Conservation (phyloP, 495 filamentous ascomycete species). For the Aspergillus conjunctus region DNA sequence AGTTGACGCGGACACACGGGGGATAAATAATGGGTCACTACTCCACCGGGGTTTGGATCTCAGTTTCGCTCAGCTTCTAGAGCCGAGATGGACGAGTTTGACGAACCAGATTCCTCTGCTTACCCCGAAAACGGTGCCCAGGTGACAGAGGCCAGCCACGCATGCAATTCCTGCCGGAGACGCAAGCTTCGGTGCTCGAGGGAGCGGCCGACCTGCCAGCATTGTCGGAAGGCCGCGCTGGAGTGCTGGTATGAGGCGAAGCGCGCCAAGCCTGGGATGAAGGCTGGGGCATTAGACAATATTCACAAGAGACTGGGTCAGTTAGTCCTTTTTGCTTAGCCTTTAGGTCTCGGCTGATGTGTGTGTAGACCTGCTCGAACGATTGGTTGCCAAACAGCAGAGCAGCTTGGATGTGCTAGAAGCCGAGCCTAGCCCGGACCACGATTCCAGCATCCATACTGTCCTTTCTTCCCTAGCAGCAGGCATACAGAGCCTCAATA, state of each 20-base stretch:
- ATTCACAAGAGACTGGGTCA: constrained; percentile 19
- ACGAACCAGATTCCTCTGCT: too few species aligned
- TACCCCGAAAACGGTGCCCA: too few species aligned
- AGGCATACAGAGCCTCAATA: not conserved
- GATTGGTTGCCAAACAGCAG: constrained; percentile 8
- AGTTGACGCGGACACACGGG: too few species aligned
- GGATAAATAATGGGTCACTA: too few species aligned
- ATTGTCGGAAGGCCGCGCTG: constrained; percentile 17
- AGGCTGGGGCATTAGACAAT: constrained; percentile 23
- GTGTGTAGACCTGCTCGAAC: constrained; percentile 15
- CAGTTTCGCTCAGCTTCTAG: too few species aligned
- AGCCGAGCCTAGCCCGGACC: constrained; percentile 8
- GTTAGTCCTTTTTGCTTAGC: too few species aligned
- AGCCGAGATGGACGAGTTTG: too few species aligned
- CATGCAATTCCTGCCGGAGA: constrained; percentile 26
- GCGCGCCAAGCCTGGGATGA: constrained; percentile 30
- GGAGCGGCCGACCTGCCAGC: constrained; percentile 21
- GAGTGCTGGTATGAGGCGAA: constrained; percentile 27
- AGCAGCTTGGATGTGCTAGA: constrained; percentile 23
- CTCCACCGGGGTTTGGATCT: too few species aligned
- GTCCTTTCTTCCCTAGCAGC: constrained; percentile 8
- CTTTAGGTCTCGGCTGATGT: too few species aligned
- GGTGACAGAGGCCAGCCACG: too few species aligned
- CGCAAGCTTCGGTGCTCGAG: constrained; percentile 31
- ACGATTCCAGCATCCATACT: constrained; percentile 11